Evolutionary conservation across 192 early-diverging fungal genomes (phyloP).

Genomic region (Backusella circina): DNA sequence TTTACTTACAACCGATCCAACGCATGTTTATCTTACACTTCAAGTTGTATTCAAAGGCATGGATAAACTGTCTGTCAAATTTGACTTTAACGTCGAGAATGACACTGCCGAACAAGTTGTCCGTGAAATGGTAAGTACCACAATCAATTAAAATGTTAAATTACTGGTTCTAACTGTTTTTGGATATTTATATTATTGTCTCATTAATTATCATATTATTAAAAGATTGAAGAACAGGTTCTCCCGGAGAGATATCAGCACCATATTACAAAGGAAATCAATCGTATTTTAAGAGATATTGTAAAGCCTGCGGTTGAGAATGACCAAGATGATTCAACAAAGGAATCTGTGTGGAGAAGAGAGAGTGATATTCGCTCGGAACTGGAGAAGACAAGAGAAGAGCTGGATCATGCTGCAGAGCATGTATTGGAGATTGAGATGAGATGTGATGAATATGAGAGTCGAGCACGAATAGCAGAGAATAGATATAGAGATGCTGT

Average conservation of each 20-base stretch:
- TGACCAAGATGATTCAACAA: conserved; percentile 19
- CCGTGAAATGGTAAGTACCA: conserved; percentile 42
- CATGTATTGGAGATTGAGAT: conserved; percentile 21
- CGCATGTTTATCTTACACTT: conserved; percentile 41
- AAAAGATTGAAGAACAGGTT: conserved; percentile 69
- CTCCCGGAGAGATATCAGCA: conserved; percentile 69
- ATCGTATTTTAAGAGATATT: conserved; percentile 76
- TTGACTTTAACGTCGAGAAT: conserved; percentile 71
- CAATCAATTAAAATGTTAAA: background rate
- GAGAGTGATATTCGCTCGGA: conserved; percentile 35
- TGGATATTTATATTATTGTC: background rate
- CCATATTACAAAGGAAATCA: conserved; percentile 79
- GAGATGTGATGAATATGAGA: conserved; percentile 22
- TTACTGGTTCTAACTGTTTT: background rate
- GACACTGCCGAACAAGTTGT: conserved; percentile 78
- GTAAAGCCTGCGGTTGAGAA: conserved; percentile 36
- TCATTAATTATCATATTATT: background rate
- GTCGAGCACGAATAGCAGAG: conserved; percentile 23
- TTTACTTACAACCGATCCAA: conserved; percentile 42
- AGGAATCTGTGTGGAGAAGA: conserved; percentile 32
- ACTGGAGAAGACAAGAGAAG: conserved; percentile 23
- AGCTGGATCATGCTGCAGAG: conserved; percentile 21
- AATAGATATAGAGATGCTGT: conserved; percentile 21
- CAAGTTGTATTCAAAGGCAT: conserved; percentile 53
- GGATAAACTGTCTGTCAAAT: conserved; percentile 70